A percentile compares a stretch with the other conserved stretches of the same genome.
Evolutionary conservation across 257 asterid genomes (phyloP).

Genomic region (Buddleja alternifolia): DNA sequence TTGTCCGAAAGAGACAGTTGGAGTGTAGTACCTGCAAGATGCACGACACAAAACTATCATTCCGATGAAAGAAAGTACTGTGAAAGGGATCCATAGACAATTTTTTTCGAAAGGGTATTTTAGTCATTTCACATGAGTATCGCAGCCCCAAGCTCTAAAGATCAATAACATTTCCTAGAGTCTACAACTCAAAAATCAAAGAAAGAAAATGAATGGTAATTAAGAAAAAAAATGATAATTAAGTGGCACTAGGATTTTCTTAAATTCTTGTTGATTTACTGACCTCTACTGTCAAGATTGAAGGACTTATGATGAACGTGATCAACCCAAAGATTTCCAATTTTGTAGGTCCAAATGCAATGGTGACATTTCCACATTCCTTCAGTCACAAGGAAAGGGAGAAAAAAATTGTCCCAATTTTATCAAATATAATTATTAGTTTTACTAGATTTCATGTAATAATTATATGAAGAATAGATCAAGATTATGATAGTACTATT

Average conservation of each 20-base stretch:
- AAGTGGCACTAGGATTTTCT: background rate
- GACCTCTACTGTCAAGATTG: constrained; percentile 41
- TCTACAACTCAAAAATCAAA: too few species aligned
- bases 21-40: constrained; percentile 8
- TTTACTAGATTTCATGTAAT: background rate
- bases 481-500: too few species aligned
- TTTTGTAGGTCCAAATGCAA: constrained; percentile 44
- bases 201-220: too few species aligned
- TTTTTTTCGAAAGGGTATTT: too few species aligned
- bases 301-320: constrained; percentile 38
- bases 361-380: constrained; percentile 29
- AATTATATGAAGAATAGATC: too few species aligned
- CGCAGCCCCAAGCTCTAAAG: too few species aligned
- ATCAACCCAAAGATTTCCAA: constrained; percentile 37
- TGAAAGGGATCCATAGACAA: too few species aligned
- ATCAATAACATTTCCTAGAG: too few species aligned
- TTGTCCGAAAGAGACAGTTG: constrained; percentile 23
- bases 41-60: too few species aligned
- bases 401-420: constrained; percentile 8
- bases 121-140: too few species aligned
- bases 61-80: too few species aligned
- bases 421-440: background rate
- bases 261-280: constrained; percentile 26
- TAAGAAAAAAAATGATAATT: too few species aligned
- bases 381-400: constrained; percentile 28